Evolutionary conservation across 306 rosid genomes (phyloP), one percentile per base, ranked within the genome.

Genomic region (Castanea sativa): DNA sequence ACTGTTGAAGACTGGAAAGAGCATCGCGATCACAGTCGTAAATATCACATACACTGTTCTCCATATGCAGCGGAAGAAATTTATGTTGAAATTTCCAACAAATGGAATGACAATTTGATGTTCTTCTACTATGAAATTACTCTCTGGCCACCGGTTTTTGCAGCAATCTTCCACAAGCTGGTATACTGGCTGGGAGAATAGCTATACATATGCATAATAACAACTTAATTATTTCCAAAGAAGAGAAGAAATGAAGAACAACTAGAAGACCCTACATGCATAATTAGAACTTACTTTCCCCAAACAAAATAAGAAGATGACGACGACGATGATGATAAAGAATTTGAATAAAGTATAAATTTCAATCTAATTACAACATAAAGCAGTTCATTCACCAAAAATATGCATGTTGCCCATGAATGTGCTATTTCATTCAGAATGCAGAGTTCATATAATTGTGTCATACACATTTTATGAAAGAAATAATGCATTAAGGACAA

Each of bases 1-100:
- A 83, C 76, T 78, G 73, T 90, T 92, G 86, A 92, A 92, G 84
- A 90, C 90, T 0, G 97, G 97, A 5, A 92, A 43, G 19, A 85
- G 1, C 38, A 86, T 86, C 8, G 92, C 89, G 19, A 83, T 0
- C 29, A 70, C 43, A 0, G 85, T 69, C 1, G 88, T 74, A 20
- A 74, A 5, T 76, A 77, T 69, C 63, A 92, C 97, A 14, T 35
- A 92, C 0, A 38, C 0, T 67, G 87, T 78, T 80, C 97, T 87
- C 88, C 87, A 88, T 1, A 80, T 73, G 2, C 76, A 1, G 27
- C 93, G 41, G 29, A 92, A 89, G 51, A 55, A 10, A 29, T 88
- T 92, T 52, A 88, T 6, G 45, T 80, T 86, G 71, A 6, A 90
- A 27, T 13, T 71, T 0, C 93, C 90, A 13, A 81, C 10, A 60